phyloP scores from a whole-genome alignment of 2,329 filamentous ascomycete genomes.

The Periconia sp. region DNA sequence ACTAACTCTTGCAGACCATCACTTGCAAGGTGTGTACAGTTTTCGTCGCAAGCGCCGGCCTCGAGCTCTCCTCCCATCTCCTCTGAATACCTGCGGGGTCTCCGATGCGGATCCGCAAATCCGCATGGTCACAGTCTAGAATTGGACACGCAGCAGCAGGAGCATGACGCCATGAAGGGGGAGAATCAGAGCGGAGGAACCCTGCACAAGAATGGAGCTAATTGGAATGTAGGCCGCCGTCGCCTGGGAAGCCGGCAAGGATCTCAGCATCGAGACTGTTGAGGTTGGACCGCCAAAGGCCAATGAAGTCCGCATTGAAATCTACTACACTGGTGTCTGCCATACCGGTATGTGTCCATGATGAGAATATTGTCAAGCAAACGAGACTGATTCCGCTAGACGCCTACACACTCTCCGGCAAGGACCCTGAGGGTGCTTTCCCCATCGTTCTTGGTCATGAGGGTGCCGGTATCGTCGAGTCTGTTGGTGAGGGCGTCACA shows the following conservation, averaged over 20 bases:
- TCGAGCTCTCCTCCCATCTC: constrained; percentile 1
- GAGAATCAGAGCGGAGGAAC: constrained; percentile 6
- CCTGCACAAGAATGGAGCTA: constrained; percentile 13
- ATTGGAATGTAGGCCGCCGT: constrained; percentile 74
- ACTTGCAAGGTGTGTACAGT: constrained; percentile 89
- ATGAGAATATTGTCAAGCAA: too few species aligned
- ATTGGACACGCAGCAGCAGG: background rate
- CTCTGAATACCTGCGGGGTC: constrained; percentile 15
- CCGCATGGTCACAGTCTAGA: background rate
- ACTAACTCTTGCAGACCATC: constrained; percentile 70
- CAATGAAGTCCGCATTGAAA: constrained; percentile 94
- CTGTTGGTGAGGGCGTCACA: constrained; percentile 89
- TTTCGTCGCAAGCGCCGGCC: constrained; percentile 27
- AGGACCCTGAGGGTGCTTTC: constrained; percentile 81
- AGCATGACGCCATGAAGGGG: constrained; percentile 1
- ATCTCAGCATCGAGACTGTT: constrained; percentile 86
- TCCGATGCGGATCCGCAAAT: constrained; percentile 39
- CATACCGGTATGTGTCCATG: constrained; percentile 75
- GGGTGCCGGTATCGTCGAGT: constrained; percentile 51
- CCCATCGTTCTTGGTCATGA: constrained; percentile 52
- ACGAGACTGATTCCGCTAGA: too few species aligned
- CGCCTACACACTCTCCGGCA: constrained; percentile 75
- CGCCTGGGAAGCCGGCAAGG: constrained; percentile 94
- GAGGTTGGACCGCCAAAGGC: constrained; percentile 89
- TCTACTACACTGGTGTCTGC: constrained; percentile 98